Percentiles rank a stretch among this genome's conserved stretches.
Conservation (phyloP, 345 rosid genomes). For the Limnanthes douglasii region DNA sequence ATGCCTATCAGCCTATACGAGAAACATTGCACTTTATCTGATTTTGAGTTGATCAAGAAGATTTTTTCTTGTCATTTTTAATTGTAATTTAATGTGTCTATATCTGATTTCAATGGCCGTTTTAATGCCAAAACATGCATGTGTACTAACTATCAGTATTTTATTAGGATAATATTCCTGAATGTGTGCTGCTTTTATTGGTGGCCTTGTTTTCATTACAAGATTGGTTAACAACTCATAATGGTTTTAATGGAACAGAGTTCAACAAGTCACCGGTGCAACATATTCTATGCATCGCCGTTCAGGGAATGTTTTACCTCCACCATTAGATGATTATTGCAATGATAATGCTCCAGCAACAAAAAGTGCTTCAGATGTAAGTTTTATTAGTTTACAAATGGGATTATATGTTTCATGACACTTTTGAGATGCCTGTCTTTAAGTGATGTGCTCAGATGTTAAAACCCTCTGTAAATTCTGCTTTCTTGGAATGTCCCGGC, state of each 20-base stretch:
- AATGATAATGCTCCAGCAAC: slow-evolving; percentile 29
- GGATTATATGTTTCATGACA: not conserved
- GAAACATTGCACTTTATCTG: too few species aligned
- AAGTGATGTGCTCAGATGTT: too few species aligned
- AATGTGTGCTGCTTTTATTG: slow-evolving; percentile 4
- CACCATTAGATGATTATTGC: slow-evolving; percentile 45
- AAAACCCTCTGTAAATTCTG: too few species aligned
- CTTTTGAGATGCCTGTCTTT: too few species aligned
- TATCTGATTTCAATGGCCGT: not conserved
- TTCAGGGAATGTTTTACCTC: slow-evolving; percentile 62
- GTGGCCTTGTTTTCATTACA: slow-evolving; percentile 12
- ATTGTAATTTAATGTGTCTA: not conserved
- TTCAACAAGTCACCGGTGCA: slow-evolving; percentile 62
- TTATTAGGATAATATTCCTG: not conserved
- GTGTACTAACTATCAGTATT: too few species aligned
- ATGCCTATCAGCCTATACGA: slow-evolving; percentile 1
- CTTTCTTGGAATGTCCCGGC: too few species aligned
- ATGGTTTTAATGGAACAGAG: slow-evolving; percentile 48
- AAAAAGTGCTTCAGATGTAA: slow-evolving; percentile 43
- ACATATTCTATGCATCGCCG: slow-evolving; percentile 30
- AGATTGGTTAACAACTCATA: slow-evolving; percentile 13
- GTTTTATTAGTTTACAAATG: slow-evolving; percentile 8
- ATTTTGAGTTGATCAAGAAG: too few species aligned
- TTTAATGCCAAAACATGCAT: too few species aligned
- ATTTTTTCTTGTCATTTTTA: not conserved